A percentile compares a stretch with the other conserved stretches of the same genome.
These are phyloP conservation scores for Pisolithus microcarpus DNA, from an alignment of 768 basidiomycete species.

Conservation along the genomic window DNA sequence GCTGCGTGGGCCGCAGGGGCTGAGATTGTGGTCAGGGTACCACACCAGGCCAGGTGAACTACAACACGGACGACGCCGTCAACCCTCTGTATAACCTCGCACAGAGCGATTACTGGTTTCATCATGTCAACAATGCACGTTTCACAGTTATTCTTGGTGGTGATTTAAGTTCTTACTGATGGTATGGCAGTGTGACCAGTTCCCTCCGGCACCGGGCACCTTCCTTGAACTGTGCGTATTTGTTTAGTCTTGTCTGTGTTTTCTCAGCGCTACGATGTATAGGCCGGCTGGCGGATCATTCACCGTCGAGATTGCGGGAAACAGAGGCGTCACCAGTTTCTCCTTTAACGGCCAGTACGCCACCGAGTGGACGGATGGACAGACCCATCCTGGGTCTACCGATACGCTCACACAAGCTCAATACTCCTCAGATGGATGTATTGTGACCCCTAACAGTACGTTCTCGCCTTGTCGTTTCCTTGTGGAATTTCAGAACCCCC, in stretches of 20 bases:
- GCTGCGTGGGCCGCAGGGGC: neutral
- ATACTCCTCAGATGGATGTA: conserved; percentile 25
- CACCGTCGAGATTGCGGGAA: conserved; percentile 42
- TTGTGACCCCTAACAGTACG: conserved; percentile 43
- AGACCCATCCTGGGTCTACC: conserved; percentile 31
- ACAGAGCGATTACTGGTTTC: conserved; percentile 38
- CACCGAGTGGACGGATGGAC: conserved; percentile 42
- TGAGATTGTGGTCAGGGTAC: conserved; percentile 21
- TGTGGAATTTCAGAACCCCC: conserved; percentile 10
- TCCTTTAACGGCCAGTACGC: conserved; percentile 34
- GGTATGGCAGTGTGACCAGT: conserved; percentile 36
- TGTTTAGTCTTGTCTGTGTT: neutral
- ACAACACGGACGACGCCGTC: conserved; percentile 35
- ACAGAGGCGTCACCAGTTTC: conserved; percentile 42
- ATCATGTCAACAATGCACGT: conserved; percentile 19
- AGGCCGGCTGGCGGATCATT: conserved; percentile 46
- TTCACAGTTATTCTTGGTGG: conserved; percentile 9
- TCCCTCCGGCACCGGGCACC: conserved; percentile 36
- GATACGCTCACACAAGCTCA: neutral
- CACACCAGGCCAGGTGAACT: conserved; percentile 19
- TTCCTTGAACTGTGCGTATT: conserved; percentile 36
- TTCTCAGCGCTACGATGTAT: neutral
- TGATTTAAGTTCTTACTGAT: conserved; percentile 27
- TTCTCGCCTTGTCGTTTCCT: neutral
- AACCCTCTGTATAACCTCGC: conserved; percentile 37